phyloP scores from a whole-genome alignment of 306 rosid genomes.

The Prunus kanzakura region DNA sequence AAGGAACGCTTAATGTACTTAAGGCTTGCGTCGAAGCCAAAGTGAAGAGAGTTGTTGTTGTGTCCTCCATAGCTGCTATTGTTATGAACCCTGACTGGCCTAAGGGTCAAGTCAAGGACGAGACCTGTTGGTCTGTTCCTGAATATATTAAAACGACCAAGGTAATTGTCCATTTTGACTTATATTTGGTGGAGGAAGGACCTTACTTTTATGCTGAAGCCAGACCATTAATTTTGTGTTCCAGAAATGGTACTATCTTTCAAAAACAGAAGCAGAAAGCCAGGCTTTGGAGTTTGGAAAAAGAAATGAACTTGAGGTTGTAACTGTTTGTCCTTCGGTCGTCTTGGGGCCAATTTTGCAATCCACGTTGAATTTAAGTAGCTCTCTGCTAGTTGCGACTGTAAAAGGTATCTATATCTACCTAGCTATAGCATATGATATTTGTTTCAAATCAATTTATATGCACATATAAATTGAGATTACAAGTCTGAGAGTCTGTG shows the following conservation, averaged over 20 bases:
- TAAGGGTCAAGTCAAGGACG: constrained; percentile 27
- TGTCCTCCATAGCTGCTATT: constrained; percentile 27
- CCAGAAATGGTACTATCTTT: constrained; percentile 61
- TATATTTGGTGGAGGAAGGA: too few species aligned
- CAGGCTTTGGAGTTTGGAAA: constrained; percentile 51
- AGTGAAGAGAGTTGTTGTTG: constrained; percentile 26
- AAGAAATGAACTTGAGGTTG: constrained; percentile 44
- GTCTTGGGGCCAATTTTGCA: constrained; percentile 52
- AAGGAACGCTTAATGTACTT: constrained; percentile 29
- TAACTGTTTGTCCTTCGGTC: constrained; percentile 46
- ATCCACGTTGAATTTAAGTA: constrained; percentile 43
- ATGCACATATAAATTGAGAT: too few species aligned
- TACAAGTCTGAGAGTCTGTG: too few species aligned
- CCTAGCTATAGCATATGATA: not conserved
- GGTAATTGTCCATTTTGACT: not conserved
- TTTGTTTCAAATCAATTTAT: not conserved
- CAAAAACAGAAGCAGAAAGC: constrained; percentile 69
- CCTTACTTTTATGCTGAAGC: not conserved
- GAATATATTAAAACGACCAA: constrained; percentile 22
- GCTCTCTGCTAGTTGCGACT: constrained; percentile 29
- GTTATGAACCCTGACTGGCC: constrained; percentile 29
- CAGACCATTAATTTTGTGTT: not conserved
- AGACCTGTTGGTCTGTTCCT: constrained; percentile 33
- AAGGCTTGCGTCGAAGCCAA: constrained; percentile 24
- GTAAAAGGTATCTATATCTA: constrained; percentile 35